Conservation (phyloP, 1,284 basidiomycete species). For the Inonotus obliquus region DNA sequence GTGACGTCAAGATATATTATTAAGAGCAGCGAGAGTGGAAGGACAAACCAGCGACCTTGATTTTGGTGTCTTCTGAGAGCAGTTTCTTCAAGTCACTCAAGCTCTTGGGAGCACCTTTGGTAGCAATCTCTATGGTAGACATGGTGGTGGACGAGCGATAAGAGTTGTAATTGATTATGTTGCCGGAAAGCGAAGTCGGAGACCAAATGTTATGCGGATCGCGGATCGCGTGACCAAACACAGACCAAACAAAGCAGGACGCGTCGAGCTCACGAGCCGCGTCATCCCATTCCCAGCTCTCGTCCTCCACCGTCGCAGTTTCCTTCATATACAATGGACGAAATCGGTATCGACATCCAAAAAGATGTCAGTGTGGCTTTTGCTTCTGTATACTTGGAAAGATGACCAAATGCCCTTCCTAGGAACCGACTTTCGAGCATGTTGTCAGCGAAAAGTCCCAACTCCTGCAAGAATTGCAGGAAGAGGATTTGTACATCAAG, state of each 20-base stretch:
- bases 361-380: slow-evolving; percentile 57
- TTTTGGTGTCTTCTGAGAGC: slow-evolving; percentile 9
- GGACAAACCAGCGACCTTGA: slow-evolving; percentile 19
- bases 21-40: background rate
- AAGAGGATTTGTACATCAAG: slow-evolving; percentile 92
- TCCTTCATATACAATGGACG: slow-evolving; percentile 51
- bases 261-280: slow-evolving; percentile 13
- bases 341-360: slow-evolving; percentile 80
- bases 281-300: slow-evolving; percentile 19
- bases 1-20: background rate
- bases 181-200: background rate
- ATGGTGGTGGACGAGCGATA: background rate
- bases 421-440: slow-evolving; percentile 90
- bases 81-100: slow-evolving; percentile 11
- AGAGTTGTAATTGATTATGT: background rate
- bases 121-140: slow-evolving; percentile 2
- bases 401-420: slow-evolving; percentile 16
- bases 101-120: slow-evolving; percentile 9
- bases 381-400: background rate
- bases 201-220: background rate
- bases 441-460: slow-evolving; percentile 86
- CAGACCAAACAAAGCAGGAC: slow-evolving; percentile 7
- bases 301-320: slow-evolving; percentile 12
- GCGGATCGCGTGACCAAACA: slow-evolving; percentile 7
- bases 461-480: slow-evolving; percentile 79